Percentiles rank a stretch among this genome's conserved stretches.
Conservation (phyloP, 2,329 filamentous ascomycete genomes). For the Fusarium graminum region DNA sequence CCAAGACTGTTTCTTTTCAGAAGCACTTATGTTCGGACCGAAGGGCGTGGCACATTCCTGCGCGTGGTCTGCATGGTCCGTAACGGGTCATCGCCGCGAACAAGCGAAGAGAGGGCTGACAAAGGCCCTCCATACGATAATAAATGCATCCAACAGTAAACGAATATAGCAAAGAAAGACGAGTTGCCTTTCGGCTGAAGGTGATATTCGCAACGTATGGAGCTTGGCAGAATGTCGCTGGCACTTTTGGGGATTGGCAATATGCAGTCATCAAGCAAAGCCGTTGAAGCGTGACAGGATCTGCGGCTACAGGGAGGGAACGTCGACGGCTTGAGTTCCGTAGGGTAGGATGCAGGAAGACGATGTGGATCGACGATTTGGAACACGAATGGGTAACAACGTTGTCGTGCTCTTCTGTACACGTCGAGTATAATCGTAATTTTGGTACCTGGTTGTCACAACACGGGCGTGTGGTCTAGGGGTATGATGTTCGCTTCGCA, state of each 20-base stretch:
- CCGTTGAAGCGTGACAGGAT: not conserved
- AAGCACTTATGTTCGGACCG: conserved; percentile 11
- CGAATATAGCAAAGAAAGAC: not conserved
- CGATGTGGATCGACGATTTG: not conserved
- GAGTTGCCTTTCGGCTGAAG: not conserved
- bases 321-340: not conserved
- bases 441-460: too few species aligned
- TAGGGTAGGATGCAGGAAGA: conserved; percentile 1
- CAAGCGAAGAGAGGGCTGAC: not conserved
- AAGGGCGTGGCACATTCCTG: not conserved
- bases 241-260: not conserved
- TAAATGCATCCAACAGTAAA: conserved; percentile 12
- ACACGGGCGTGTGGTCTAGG: conserved; percentile 36
- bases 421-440: too few species aligned
- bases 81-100: not conserved
- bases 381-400: not conserved
- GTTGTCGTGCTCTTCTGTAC: not conserved
- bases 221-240: conserved; percentile 3
- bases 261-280: not conserved
- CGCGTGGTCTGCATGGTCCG: too few species aligned
- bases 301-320: not conserved
- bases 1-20: not conserved
- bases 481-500: conserved; percentile 36
- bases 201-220: not conserved
- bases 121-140: conserved; percentile 4